Evolutionary conservation across 2,329 filamentous ascomycete species (phyloP).

Genomic region (Rhynchosporium secalis): DNA sequence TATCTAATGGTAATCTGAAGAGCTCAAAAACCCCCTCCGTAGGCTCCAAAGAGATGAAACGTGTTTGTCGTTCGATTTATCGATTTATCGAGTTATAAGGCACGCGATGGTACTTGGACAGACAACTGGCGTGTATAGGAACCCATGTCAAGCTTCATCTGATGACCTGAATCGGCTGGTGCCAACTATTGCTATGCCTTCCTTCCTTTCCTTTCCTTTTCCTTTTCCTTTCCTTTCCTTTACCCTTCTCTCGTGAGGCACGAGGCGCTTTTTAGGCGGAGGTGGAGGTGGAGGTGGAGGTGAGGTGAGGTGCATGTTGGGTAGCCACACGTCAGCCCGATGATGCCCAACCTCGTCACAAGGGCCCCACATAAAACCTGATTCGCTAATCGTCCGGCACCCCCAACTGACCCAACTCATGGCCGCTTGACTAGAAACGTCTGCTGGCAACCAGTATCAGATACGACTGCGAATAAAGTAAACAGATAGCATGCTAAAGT

Average conservation of each 20-base stretch:
- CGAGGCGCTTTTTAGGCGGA: neutral
- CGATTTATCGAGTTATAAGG: too few species aligned
- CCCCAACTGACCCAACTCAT: neutral
- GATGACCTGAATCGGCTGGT: neutral
- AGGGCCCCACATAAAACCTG: conserved; percentile 11
- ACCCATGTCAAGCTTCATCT: conserved; percentile 10
- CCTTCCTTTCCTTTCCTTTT: too few species aligned
- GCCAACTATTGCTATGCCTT: neutral
- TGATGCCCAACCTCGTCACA: conserved; percentile 27
- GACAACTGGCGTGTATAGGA: too few species aligned
- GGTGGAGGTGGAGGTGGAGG: too few species aligned
- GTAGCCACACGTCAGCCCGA: conserved; percentile 49
- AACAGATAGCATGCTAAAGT: conserved; percentile 13
- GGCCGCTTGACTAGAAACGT: conserved; percentile 2
- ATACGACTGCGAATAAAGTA: conserved; percentile 30
- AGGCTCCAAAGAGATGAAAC: too few species aligned
- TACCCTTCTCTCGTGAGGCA: too few species aligned
- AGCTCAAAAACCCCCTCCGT: too few species aligned
- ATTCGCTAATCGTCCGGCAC: conserved; percentile 29
- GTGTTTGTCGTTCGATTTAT: too few species aligned
- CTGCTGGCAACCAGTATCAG: conserved; percentile 10
- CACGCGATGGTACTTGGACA: too few species aligned
- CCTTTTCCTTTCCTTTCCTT: too few species aligned
- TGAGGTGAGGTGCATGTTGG: conserved; percentile 40
- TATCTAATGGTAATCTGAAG: too few species aligned